phyloP scores from a whole-genome alignment of 441 rosid species.

The Cnidoscolus chayamansa region DNA sequence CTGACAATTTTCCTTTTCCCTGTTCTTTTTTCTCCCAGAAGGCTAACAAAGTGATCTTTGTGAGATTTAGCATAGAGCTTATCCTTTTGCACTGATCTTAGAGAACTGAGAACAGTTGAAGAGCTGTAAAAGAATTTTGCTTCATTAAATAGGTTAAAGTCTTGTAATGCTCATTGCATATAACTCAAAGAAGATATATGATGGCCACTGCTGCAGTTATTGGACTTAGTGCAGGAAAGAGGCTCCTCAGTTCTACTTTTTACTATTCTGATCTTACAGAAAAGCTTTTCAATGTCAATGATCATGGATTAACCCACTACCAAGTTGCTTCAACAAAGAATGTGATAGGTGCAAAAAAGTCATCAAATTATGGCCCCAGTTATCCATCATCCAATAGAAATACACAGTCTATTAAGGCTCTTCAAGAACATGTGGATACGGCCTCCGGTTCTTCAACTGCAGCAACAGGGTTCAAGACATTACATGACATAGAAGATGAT shows the following conservation, averaged over 20 bases:
- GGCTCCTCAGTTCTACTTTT: slow-evolving; percentile 65
- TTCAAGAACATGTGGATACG: slow-evolving; percentile 52
- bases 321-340: slow-evolving; percentile 44
- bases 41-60: slow-evolving; percentile 10
- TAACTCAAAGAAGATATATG: too few species aligned
- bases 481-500: slow-evolving; percentile 45
- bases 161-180: slow-evolving; percentile 27
- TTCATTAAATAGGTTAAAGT: slow-evolving; percentile 24
- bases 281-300: slow-evolving; percentile 47
- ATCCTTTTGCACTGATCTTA: slow-evolving; percentile 1
- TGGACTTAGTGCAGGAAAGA: slow-evolving; percentile 74
- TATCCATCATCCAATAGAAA: slow-evolving; percentile 44
- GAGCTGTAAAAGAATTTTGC: slow-evolving; percentile 15
- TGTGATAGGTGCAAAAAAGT: slow-evolving; percentile 46
- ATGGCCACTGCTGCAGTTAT: slow-evolving; percentile 77
- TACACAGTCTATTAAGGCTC: slow-evolving; percentile 51
- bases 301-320: slow-evolving; percentile 41
- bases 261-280: slow-evolving; percentile 61
- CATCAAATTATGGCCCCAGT: slow-evolving; percentile 52
- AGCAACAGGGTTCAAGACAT: slow-evolving; percentile 38
- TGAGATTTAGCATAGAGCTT: slow-evolving; percentile 3
- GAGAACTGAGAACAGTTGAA: slow-evolving; percentile 20
- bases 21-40: background rate
- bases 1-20: background rate
- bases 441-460: slow-evolving; percentile 35